phyloP scores from a whole-genome alignment of 208 protist species.

The Porcisia hertigi region DNA sequence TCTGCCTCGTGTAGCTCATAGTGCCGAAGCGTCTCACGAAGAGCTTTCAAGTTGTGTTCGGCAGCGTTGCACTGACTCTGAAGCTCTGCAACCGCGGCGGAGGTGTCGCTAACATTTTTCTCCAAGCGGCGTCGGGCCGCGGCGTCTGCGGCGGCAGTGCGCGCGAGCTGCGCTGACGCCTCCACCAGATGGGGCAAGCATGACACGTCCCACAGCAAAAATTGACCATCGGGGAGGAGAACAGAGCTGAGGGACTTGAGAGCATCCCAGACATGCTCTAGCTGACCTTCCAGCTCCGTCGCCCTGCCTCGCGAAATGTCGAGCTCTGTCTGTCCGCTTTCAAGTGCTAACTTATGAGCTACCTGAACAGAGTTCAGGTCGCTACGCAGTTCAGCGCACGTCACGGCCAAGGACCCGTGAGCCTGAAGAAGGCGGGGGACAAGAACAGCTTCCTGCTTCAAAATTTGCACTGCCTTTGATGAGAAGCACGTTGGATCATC shows the following conservation, averaged over 20 bases:
- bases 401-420: not conserved
- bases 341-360: not conserved
- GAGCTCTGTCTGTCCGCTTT: not conserved
- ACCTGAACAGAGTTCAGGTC: not conserved
- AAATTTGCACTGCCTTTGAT: not conserved
- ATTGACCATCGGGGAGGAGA: not conserved
- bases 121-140: not conserved
- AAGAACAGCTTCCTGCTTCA: conserved; percentile 1
- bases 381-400: not conserved
- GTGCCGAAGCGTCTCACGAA: not conserved
- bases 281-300: not conserved
- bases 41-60: not conserved
- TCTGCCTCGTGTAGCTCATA: not conserved
- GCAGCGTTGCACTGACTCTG: conserved; percentile 5
- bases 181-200: not conserved
- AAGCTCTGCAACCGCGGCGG: not conserved
- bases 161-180: not conserved
- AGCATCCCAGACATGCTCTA: not conserved
- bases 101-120: not conserved
- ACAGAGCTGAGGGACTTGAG: not conserved
- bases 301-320: not conserved
- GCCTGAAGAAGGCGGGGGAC: not conserved
- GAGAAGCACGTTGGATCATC: not conserved
- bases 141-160: not conserved
- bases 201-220: not conserved